phyloP scores from a whole-genome alignment of 257 asterid genomes.

The Ilex aquifolium region DNA sequence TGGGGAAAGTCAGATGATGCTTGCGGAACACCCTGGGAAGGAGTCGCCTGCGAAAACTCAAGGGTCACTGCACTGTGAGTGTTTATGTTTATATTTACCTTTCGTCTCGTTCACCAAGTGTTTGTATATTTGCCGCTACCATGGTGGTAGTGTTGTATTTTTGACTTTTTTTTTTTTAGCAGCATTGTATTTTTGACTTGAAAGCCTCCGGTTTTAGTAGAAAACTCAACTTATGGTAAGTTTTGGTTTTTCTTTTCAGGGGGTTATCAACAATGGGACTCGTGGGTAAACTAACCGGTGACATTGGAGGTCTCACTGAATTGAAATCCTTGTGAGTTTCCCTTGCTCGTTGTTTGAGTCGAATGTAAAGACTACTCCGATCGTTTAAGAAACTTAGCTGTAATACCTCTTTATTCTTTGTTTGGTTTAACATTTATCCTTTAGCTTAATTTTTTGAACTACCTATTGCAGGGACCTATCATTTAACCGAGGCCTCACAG shows the following conservation, averaged over 20 bases:
- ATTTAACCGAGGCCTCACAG: conserved; percentile 77
- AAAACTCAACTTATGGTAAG: no score
- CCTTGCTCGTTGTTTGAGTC: background rate
- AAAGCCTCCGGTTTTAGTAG: no score
- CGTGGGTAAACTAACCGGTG: conserved; percentile 68
- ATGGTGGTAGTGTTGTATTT: background rate
- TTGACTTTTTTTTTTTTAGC: background rate
- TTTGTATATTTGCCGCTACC: background rate
- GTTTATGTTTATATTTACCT: background rate
- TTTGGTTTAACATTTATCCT: background rate
- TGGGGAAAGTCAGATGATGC: conserved; percentile 82
- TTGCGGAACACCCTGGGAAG: conserved; percentile 68
- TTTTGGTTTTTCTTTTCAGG: conserved; percentile 29
- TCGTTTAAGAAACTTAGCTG: background rate
- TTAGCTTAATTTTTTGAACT: conserved; percentile 9
- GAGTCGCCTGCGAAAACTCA: conserved; percentile 66
- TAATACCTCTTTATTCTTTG: background rate
- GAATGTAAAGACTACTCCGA: no score
- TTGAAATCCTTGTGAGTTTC: conserved; percentile 68
- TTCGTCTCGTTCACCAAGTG: no score
- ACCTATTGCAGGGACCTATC: conserved; percentile 70
- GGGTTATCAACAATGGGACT: conserved; percentile 86
- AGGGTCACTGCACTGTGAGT: conserved; percentile 73
- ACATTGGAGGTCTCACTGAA: conserved; percentile 77
- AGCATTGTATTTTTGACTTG: background rate